Conservation (phyloP, 2,329 filamentous ascomycete genomes). For the Ophiocordyceps sinensis region DNA sequence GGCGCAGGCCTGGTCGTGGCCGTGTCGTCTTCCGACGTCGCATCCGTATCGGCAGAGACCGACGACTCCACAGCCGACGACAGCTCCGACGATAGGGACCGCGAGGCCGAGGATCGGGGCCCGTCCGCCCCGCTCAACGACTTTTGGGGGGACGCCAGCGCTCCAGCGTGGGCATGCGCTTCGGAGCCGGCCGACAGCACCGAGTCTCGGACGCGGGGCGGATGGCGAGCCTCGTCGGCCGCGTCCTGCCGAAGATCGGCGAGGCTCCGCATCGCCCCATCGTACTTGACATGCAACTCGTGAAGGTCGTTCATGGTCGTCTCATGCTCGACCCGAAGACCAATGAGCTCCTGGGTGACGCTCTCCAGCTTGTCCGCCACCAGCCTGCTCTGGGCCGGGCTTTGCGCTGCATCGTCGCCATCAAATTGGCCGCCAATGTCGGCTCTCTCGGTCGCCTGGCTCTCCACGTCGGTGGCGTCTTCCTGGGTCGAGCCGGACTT, state of each 20-base stretch:
- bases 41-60: slow-evolving; percentile 45
- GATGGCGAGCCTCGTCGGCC: slow-evolving; percentile 63
- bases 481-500: no score
- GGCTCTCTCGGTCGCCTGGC: slow-evolving; percentile 3
- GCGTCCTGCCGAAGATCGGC: slow-evolving; percentile 71
- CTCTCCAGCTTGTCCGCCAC: slow-evolving; percentile 86
- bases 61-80: slow-evolving; percentile 73
- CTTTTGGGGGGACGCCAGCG: slow-evolving; percentile 72
- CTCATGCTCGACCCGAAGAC: slow-evolving; percentile 84
- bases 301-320: slow-evolving; percentile 68
- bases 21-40: slow-evolving; percentile 22
- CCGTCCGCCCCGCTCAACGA: slow-evolving; percentile 56
- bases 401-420: slow-evolving; percentile 38
- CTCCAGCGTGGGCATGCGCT: slow-evolving; percentile 46
- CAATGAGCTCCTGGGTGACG: slow-evolving; percentile 81
- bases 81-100: slow-evolving; percentile 86
- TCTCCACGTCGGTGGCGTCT: no score
- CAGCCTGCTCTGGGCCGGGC: slow-evolving; percentile 67
- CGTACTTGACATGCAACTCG: slow-evolving; percentile 73
- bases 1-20: slow-evolving; percentile 28
- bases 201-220: slow-evolving; percentile 37
- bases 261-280: slow-evolving; percentile 69
- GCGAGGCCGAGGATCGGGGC: slow-evolving; percentile 55
- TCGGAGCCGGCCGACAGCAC: slow-evolving; percentile 38
- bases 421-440: slow-evolving; percentile 9